Conservation (phyloP, 257 asterid genomes). For the Przewalskia tangutica region DNA sequence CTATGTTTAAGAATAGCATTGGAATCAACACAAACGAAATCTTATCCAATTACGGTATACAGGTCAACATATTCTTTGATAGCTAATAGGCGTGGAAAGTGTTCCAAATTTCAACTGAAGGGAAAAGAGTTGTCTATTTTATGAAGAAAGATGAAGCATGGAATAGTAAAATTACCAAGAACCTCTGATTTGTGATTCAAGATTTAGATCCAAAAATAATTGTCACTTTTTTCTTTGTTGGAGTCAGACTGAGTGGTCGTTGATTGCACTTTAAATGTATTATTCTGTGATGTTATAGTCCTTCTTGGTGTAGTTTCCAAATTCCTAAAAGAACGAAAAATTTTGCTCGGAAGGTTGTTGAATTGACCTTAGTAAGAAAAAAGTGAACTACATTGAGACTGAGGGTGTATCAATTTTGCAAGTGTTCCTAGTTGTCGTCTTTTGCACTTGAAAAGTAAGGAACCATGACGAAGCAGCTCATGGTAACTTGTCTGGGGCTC, state of each 20-base stretch:
- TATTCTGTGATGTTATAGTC: background rate
- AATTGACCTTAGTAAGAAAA: background rate
- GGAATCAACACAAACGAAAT: background rate
- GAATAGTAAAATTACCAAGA: background rate
- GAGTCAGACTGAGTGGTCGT: background rate
- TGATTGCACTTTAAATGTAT: background rate
- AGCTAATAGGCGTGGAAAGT: background rate
- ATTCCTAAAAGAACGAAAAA: background rate
- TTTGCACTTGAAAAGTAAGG: background rate
- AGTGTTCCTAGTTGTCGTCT: background rate
- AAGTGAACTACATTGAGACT: background rate
- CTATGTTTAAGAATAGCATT: background rate
- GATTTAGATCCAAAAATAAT: too few relatives aligned
- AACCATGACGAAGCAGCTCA: background rate
- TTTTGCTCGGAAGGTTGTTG: background rate
- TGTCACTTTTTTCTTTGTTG: background rate
- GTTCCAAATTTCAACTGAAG: background rate
- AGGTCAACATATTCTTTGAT: background rate
- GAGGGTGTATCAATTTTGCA: background rate
- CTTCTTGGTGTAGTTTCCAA: background rate
- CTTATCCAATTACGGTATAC: background rate
- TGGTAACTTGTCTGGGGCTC: background rate
- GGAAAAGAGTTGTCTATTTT: background rate
- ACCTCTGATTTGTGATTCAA: background rate
- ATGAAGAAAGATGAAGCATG: background rate